A percentile compares a stretch with the other conserved stretches of the same genome.
These are phyloP conservation scores for Trichoderma endophyticum DNA, from an alignment of 2,329 filamentous ascomycete species.

Conservation along the genomic window DNA sequence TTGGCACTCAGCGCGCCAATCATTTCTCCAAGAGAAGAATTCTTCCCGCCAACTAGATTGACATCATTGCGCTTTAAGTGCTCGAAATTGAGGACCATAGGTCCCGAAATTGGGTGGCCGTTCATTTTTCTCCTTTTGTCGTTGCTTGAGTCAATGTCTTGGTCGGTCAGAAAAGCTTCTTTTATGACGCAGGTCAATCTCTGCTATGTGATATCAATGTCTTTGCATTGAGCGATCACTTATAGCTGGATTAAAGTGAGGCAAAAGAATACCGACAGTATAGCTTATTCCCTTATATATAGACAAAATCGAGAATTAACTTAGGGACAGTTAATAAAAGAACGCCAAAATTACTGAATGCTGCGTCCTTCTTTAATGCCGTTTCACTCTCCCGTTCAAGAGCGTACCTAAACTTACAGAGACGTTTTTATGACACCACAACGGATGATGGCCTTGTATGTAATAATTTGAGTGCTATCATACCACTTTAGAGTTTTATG, in stretches of 20 bases:
- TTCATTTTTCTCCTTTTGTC: not conserved
- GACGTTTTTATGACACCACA: not conserved
- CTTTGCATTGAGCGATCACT: not conserved
- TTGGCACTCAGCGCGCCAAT: slow-evolving; percentile 29
- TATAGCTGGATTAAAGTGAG: not conserved
- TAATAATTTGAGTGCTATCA: not conserved
- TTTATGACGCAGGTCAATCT: not conserved
- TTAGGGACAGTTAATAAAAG: not conserved
- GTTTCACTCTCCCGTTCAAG: not conserved
- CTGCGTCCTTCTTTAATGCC: not conserved
- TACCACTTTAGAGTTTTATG: not conserved
- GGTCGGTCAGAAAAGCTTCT: not conserved
- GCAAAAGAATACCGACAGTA: not conserved
- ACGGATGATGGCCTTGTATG: not conserved
- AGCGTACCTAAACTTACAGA: not conserved
- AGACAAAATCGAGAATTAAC: not conserved
- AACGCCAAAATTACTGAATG: not conserved
- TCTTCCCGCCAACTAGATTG: slow-evolving; percentile 38
- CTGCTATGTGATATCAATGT: not conserved
- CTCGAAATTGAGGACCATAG: not conserved
- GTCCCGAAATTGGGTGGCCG: not conserved
- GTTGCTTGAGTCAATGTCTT: not conserved
- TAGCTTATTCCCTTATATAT: not conserved
- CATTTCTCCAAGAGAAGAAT: slow-evolving; percentile 39
- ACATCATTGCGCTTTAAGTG: not conserved